Base-by-base conservation (phyloP, 116 monocot species). In the Trichopus zeylanicus region DNA sequence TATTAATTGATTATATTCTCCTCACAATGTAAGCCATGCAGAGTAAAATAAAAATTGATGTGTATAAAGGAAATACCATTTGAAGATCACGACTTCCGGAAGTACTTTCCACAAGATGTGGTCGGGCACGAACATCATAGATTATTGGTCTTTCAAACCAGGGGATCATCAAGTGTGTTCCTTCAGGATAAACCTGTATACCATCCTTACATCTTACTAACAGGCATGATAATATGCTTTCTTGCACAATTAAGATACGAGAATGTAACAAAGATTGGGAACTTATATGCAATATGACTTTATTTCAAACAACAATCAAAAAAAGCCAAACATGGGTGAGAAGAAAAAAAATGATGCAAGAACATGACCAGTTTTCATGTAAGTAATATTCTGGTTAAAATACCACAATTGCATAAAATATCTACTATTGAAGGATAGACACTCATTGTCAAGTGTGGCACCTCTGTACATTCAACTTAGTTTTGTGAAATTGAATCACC, bases 71-170 rank as follows among this genome's bases (percentile, higher is more conserved):
- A 42, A 15, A 66, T 83, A 97, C 97, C 97, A 87, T 91, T 39
- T 97, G 87, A 46, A 97, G 91, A 68, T 97, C 97, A 53, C 80
- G 84, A 56, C 97, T 91, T 4, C 91, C 91, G 35, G 97, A 84
- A 48, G 87, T 91, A 53, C 97, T 91, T 73, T 97, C 97, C 13
- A 97, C 84, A 38, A 97, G 87, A 73, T 97, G 91, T 2, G 97
- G 97, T 13, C 97, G 76, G 16, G 91, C 91, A 51, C 97, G 81
- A 51, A 97, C 91, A 66, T 97, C 97, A 64, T 91, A 97, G 22
- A 97, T 91, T 25, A 91, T 73, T 6, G 91, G 90, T 48, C 97
- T 76, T 68, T 97, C 97, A 52, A 91, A 84, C 97, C 91, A 97
- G 9, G 91, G 97, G 26, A 91, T 84, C 26, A 91, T 82, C 25